Conservation (phyloP, 1,284 basidiomycete genomes). For the Trichosporon sp. region DNA sequence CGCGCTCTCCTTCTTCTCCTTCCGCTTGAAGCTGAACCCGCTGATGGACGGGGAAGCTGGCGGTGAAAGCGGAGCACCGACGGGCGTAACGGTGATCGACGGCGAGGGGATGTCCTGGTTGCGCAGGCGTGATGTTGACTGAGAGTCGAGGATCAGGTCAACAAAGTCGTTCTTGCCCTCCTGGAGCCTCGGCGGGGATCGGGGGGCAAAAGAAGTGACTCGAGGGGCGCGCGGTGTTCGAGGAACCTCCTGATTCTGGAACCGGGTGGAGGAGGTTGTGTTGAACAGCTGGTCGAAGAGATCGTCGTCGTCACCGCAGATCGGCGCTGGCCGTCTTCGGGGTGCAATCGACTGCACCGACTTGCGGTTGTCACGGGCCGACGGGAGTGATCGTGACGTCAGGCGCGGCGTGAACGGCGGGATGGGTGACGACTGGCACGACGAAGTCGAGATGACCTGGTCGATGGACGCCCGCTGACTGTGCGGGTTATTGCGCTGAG, state of each 20-base stretch:
- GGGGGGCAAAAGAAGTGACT: not conserved
- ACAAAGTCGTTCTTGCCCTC: not conserved
- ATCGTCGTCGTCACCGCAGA: conserved; percentile 6
- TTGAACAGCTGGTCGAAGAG: conserved; percentile 7
- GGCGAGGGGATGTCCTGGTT: conserved; percentile 14
- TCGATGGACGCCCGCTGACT: not conserved
- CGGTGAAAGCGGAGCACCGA: not conserved
- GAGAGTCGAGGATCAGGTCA: not conserved
- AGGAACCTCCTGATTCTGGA: not conserved
- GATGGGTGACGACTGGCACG: not conserved
- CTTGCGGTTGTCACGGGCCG: not conserved
- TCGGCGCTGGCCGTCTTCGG: not conserved
- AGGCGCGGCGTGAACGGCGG: not conserved
- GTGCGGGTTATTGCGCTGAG: not conserved
- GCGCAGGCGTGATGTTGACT: conserved; percentile 3
- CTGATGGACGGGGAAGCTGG: not conserved
- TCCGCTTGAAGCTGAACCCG: not conserved
- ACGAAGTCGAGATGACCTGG: not conserved
- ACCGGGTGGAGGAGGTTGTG: not conserved
- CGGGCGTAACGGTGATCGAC: not conserved
- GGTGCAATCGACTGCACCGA: not conserved
- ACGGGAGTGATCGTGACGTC: not conserved
- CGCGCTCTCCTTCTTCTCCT: not conserved
- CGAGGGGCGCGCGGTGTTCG: not conserved
- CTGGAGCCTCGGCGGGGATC: not conserved